These are phyloP conservation scores for Cinnamomum chago DNA, from an alignment of 164 flowering plant genomes.

Conservation along the genomic window DNA sequence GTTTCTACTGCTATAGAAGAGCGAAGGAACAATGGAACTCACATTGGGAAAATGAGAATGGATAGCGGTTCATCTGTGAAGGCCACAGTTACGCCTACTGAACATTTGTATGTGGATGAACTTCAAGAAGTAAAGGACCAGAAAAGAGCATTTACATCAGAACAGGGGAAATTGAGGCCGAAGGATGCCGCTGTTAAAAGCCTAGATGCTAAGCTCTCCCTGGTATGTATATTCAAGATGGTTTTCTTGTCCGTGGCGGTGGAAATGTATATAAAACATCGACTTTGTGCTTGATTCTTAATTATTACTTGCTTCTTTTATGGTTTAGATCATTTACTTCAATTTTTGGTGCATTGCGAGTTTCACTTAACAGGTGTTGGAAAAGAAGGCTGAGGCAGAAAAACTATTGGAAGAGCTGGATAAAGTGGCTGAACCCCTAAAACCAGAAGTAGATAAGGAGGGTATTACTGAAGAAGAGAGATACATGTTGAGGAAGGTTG, in stretches of 20 bases:
- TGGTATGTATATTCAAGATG: slow-evolving; percentile 38
- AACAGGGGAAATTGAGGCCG: slow-evolving; percentile 25
- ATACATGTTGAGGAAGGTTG: slow-evolving; percentile 89
- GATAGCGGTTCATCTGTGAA: slow-evolving; percentile 14
- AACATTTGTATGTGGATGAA: slow-evolving; percentile 20
- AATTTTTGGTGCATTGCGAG: neutral
- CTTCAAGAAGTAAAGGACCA: slow-evolving; percentile 14
- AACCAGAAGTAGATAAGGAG: slow-evolving; percentile 62
- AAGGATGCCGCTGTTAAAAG: slow-evolving; percentile 32
- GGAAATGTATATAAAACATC: neutral
- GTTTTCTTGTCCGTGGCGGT: neutral
- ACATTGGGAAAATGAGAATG: slow-evolving; percentile 4
- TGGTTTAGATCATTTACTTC: slow-evolving; percentile 2
- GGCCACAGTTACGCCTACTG: slow-evolving; percentile 12
- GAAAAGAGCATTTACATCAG: slow-evolving; percentile 9
- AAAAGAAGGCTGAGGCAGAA: slow-evolving; percentile 75
- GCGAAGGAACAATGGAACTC: slow-evolving; percentile 36
- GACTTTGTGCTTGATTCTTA: neutral
- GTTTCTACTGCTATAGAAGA: slow-evolving; percentile 80
- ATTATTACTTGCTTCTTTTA: neutral
- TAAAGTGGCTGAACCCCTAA: slow-evolving; percentile 31
- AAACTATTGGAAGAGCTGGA: slow-evolving; percentile 67
- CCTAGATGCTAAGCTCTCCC: slow-evolving; percentile 46
- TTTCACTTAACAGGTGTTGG: slow-evolving; percentile 49
- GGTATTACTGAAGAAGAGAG: slow-evolving; percentile 91